A percentile compares a stretch with the other conserved stretches of the same genome.
Evolutionary conservation across 2,329 filamentous ascomycete species (phyloP).

Genomic region (Trichoderma aggressivum): DNA sequence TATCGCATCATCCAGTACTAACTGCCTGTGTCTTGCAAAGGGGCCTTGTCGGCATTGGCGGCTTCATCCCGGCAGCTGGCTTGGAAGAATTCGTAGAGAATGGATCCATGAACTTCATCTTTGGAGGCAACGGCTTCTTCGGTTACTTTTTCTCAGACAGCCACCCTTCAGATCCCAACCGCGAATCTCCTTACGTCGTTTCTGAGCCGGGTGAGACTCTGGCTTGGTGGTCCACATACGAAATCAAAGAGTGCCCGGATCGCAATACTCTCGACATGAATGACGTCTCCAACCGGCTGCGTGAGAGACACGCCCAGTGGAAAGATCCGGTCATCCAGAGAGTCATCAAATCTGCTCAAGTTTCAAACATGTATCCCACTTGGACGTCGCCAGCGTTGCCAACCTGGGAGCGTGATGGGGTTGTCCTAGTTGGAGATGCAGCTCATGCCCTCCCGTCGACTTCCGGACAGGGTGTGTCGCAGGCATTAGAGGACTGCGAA

Average conservation of each 20-base stretch:
- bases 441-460: constrained; percentile 24
- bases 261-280: constrained; percentile 20
- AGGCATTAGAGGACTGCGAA: constrained; percentile 25
- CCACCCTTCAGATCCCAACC: constrained; percentile 14
- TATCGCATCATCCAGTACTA: background rate
- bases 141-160: constrained; percentile 24
- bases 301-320: constrained; percentile 21
- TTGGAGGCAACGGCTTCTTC: constrained; percentile 26
- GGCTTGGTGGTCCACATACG: constrained; percentile 25
- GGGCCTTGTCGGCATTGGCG: constrained; percentile 24
- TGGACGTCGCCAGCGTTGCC: constrained; percentile 24
- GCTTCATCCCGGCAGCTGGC: constrained; percentile 20
- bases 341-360: constrained; percentile 12
- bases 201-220: constrained; percentile 22
- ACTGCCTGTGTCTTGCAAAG: background rate
- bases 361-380: constrained; percentile 24
- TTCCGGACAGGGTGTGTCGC: constrained; percentile 24
- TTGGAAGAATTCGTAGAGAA: constrained; percentile 22
- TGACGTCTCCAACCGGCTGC: constrained; percentile 22
- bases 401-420: constrained; percentile 24
- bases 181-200: constrained; percentile 22
- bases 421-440: constrained; percentile 25
- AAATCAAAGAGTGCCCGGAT: constrained; percentile 20
- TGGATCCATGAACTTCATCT: constrained; percentile 25
- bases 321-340: constrained; percentile 23